Evolutionary conservation across 257 asterid species (phyloP), one percentile per base, ranked within the genome.

Genomic region (Anisodus tanguticus): DNA sequence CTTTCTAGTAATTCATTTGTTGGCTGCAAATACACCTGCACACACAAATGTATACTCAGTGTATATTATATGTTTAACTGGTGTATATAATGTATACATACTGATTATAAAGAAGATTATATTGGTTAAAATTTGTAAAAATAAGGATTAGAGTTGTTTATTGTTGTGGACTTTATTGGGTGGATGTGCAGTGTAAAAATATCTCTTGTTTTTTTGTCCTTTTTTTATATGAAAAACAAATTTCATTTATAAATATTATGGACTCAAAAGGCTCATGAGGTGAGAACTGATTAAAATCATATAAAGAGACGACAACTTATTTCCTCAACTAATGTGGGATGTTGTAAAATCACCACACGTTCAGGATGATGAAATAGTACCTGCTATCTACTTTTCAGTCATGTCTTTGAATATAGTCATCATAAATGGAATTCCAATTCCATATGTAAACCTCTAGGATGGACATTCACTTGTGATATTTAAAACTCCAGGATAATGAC

Each of bases 11-110:
- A 91, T 83, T 93, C 99, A 54, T 96, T 96, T 16, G 98, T 94
- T 41, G 99, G 99, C 74, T 96, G 98, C 88, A 96, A 86, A 89
- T 94, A 96, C 3, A 94, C 97, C 97, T 95, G 90, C 49, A 78
- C 66, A 80, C 58, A 72, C 62, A 37, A 31, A 51, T 66, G 45
- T 66, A 12, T 66, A 66, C 8, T 66, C 5, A 11, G 5, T 66
- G 71, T 66, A 66, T 66, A 31, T 11, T 66, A 41, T 31, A 66
- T 4, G 51, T 47, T 26, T 31, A 31, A 31, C 35, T 31, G 35
- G 35, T 31, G 35, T 31, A 31, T 31, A 31, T 31, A 31, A 31
- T 47, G 51, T 47, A 47, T 47, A 47, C 51, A 31, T 31, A 31
- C 35, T 31, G 35, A 31, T 31, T 31, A 31, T 31, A 31, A 31